Evolutionary conservation across 2,329 filamentous ascomycete genomes (phyloP).

Genomic region (Cercospora beticola): DNA sequence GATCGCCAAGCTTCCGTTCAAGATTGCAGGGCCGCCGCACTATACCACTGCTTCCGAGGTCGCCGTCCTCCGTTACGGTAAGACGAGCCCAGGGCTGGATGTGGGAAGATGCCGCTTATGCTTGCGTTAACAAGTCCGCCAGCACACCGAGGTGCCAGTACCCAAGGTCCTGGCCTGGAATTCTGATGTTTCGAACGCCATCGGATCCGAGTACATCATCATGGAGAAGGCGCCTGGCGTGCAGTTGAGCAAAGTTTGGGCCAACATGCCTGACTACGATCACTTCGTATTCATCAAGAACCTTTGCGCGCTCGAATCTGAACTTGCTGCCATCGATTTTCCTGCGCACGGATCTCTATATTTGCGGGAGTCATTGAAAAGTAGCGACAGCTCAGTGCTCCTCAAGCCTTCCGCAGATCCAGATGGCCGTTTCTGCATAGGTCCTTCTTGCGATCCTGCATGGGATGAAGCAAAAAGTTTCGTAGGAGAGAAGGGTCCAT

Average conservation of each 20-base stretch:
- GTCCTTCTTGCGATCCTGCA: not conserved
- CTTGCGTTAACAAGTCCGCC: not conserved
- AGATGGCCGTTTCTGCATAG: not conserved
- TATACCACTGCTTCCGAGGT: constrained; percentile 39
- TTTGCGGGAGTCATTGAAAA: not conserved
- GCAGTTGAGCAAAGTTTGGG: constrained; percentile 38
- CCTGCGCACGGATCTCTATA: not conserved
- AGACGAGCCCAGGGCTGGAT: not conserved
- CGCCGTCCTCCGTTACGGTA: constrained; percentile 32
- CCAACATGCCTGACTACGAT: not conserved
- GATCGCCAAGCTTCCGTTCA: constrained; percentile 39
- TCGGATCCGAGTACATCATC: constrained; percentile 31
- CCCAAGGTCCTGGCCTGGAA: constrained; percentile 29
- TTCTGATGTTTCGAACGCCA: constrained; percentile 13
- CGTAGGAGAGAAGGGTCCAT: not conserved
- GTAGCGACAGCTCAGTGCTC: not conserved
- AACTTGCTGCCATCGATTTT: constrained; percentile 9
- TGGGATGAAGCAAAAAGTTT: not conserved
- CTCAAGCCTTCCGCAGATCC: not conserved
- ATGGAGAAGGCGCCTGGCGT: constrained; percentile 34
- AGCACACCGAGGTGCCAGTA: constrained; percentile 21
- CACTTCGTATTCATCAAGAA: constrained; percentile 11
- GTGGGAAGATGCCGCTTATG: not conserved
- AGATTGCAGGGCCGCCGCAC: constrained; percentile 32
- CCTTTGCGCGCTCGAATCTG: constrained; percentile 7